Evolutionary conservation across 2,329 filamentous ascomycete genomes (phyloP), one percentile per base, ranked within the genome.

Genomic region (Exophiala spinifera): DNA sequence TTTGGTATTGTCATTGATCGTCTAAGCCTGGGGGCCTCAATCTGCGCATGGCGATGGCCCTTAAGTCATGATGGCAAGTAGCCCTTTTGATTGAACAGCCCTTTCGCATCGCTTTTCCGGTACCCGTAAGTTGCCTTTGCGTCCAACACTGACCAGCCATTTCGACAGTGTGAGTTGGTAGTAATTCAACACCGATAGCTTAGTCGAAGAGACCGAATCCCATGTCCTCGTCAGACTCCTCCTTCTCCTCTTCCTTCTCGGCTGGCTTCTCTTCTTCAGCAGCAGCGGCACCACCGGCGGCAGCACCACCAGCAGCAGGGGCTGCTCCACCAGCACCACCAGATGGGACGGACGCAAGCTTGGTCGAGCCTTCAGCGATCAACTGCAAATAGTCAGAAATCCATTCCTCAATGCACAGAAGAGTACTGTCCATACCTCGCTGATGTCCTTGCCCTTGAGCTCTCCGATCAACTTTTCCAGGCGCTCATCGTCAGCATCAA

Each of bases 311-410:
- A 69, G 79, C 80, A 64, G 74, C 81, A 69, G 79, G 80, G 69
- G 79, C 79, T 69, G 77, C 86, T 74, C 79, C 88, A 71, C 82
- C 88, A 71, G 80, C 83, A 76, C 91, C 91, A 70, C 91, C 94
- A 71, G 89, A 90, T 77, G 94, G 91, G 72, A 99, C 92, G 78
- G 92, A 96, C 69, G 94, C 94, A 71, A 99, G 90, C 87, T 99
- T 99, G 77, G 80, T 72, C 65, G 88, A 85, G 73, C 94, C 94
- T 78, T 91, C 84, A 69, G 89, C 69, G 76, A 99, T 96, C 78
- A 99, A 81, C 94, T 97, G 67, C 61, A 63, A 28, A n/a, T 36
- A 51, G 45, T 61, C 49, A 63, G 57, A 42, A n/a, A 15, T 42
- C 15, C 15, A 39, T 13, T 21, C 21, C 28, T 23, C 36, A 44